A percentile compares a stretch with the other conserved stretches of the same genome.
phyloP scores from a whole-genome alignment of 768 basidiomycete genomes.

The Pleurotus sapidus region DNA sequence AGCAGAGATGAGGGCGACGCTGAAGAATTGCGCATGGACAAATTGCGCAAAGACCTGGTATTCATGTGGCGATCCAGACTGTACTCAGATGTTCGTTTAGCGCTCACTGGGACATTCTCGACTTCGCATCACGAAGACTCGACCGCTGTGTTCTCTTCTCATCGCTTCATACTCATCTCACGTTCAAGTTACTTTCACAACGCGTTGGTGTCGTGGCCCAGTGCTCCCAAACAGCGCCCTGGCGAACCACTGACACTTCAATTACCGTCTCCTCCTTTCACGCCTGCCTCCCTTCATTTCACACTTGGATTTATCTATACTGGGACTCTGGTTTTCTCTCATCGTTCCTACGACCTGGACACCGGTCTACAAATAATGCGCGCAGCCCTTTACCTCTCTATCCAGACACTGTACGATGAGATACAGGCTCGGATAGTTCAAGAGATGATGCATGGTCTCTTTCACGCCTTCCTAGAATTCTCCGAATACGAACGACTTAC shows the following conservation, averaged over 20 bases:
- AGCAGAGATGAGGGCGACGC: conserved; percentile 42
- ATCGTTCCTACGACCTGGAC: conserved; percentile 88
- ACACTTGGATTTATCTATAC: conserved; percentile 94
- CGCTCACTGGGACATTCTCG: conserved; percentile 68
- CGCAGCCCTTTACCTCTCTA: conserved; percentile 74
- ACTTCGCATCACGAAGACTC: conserved; percentile 61
- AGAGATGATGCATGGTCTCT: conserved; percentile 90
- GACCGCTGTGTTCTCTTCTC: conserved; percentile 86
- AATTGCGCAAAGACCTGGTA: conserved; percentile 88
- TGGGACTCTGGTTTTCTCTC: conserved; percentile 90
- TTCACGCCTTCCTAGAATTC: conserved; percentile 80
- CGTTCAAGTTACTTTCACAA: conserved; percentile 86
- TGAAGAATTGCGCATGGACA: conserved; percentile 64
- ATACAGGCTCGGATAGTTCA: conserved; percentile 79
- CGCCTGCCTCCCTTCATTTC: conserved; percentile 91
- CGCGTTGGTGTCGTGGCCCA: conserved; percentile 68
- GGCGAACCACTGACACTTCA: conserved; percentile 57
- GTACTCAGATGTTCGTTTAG: conserved; percentile 88
- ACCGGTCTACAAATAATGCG: conserved; percentile 90
- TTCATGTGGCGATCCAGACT: conserved; percentile 97
- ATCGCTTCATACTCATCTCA: conserved; percentile 90
- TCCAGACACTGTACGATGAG: conserved; percentile 74
- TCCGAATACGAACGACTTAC: conserved; percentile 76
- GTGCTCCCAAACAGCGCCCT: conserved; percentile 20
- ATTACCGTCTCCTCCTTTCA: conserved; percentile 91